A percentile compares a stretch with the other conserved stretches of the same genome.
These are phyloP conservation scores for Taiozyma sp. DNA, from an alignment of 1,139 yeast genomes.

Conservation along the genomic window DNA sequence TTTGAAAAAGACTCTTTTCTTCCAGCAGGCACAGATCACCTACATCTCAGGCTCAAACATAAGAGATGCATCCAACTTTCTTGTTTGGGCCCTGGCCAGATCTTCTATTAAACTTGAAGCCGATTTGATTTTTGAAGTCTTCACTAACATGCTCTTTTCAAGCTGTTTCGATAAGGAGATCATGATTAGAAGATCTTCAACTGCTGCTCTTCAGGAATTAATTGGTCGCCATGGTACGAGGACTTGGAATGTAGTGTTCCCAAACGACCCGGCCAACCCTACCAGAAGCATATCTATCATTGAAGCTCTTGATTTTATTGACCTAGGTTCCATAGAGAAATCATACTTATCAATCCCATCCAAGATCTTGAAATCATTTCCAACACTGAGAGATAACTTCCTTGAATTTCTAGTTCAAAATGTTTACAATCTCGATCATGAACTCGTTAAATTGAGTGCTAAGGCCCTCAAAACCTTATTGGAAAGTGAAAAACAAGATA, in stretches of 20 bases:
- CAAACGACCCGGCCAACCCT: slow-evolving; percentile 12
- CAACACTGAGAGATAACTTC: slow-evolving; percentile 24
- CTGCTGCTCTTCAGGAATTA: slow-evolving; percentile 85
- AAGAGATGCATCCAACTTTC: slow-evolving; percentile 81
- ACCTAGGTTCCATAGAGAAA: slow-evolving; percentile 37
- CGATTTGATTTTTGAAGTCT: slow-evolving; percentile 24
- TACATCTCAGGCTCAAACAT: slow-evolving; percentile 60
- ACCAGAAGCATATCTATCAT: slow-evolving; percentile 44
- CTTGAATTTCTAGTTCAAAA: slow-evolving; percentile 13
- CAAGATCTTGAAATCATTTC: slow-evolving; percentile 24
- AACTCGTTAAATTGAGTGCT: slow-evolving; percentile 22
- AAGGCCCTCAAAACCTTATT: slow-evolving; percentile 12
- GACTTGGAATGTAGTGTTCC: slow-evolving; percentile 19
- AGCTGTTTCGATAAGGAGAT: slow-evolving; percentile 71
- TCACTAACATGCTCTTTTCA: slow-evolving; percentile 45
- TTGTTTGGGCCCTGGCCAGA: slow-evolving; percentile 60
- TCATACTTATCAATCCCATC: slow-evolving; percentile 36
- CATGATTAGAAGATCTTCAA: slow-evolving; percentile 71
- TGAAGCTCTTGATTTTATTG: slow-evolving; percentile 49
- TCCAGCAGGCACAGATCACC: slow-evolving; percentile 48
- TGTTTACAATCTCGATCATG: slow-evolving; percentile 24
- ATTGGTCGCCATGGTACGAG: slow-evolving; percentile 66
- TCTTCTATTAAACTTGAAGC: slow-evolving; percentile 30
- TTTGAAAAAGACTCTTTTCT: slow-evolving; percentile 39
- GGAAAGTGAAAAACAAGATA: not conserved